Evolutionary conservation across 305 asterid species (phyloP).

Genomic region (Coffea humblotiana): DNA sequence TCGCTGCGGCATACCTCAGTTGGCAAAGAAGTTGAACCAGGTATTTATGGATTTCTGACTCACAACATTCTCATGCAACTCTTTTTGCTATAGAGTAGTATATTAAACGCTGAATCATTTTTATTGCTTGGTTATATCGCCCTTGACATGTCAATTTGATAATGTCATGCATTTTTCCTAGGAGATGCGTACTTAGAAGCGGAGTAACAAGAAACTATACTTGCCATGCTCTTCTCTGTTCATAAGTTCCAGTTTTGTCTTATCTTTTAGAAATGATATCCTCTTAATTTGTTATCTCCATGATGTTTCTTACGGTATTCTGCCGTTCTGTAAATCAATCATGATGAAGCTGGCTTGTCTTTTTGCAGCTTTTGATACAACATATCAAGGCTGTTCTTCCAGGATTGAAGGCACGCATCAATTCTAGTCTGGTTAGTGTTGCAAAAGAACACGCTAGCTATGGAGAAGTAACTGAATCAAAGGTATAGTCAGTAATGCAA

Average conservation of each 20-base stretch:
- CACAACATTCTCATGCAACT: constrained; percentile 4
- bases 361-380: constrained; percentile 77
- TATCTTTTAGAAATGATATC: not conserved
- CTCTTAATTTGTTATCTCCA: not conserved
- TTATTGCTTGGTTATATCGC: not conserved
- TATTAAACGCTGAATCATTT: not conserved
- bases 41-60: constrained; percentile 32
- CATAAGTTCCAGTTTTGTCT: not conserved
- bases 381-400: constrained; percentile 98
- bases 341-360: not conserved
- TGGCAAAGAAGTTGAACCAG: constrained; percentile 99
- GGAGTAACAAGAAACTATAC: not conserved
- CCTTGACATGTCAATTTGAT: not conserved
- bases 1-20: constrained; percentile 86
- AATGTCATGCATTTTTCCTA: not conserved
- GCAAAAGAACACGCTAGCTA: constrained; percentile 99
- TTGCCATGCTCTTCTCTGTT: not conserved
- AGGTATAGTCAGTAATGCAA: constrained; percentile 44
- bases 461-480: constrained; percentile 95
- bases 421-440: constrained; percentile 78
- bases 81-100: not conserved
- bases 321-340: not conserved
- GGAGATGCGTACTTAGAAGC: not conserved
- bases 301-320: not conserved
- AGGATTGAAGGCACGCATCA: constrained; percentile 88